Evolutionary conservation across 345 rosid genomes (phyloP).

Genomic region (Brassica rapa): DNA sequence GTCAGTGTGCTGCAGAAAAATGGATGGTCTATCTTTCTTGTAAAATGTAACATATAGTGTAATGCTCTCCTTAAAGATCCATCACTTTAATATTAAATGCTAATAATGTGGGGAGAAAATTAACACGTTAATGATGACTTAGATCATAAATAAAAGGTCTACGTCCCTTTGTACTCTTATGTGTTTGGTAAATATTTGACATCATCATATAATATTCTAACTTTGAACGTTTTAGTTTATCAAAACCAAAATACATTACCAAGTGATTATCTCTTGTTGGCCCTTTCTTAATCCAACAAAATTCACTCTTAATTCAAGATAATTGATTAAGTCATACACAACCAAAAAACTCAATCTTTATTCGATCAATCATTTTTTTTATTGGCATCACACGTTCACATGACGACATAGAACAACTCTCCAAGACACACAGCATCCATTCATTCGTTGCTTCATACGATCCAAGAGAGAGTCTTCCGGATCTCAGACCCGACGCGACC

Average conservation of each 20-base stretch:
- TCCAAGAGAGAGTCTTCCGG: constrained; percentile 40
- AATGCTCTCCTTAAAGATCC: not conserved
- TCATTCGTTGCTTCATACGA: constrained; percentile 30
- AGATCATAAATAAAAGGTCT: not conserved
- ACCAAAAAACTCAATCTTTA: not conserved
- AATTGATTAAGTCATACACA: not conserved
- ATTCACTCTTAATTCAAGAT: not conserved
- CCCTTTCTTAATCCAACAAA: not conserved
- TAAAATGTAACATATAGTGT: too few species aligned
- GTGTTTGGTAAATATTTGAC: not conserved
- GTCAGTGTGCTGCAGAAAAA: not conserved
- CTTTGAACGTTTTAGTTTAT: not conserved
- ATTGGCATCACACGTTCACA: constrained; percentile 30
- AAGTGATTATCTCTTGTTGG: not conserved
- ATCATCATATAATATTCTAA: not conserved
- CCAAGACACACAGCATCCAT: not conserved
- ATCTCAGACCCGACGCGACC: constrained; percentile 39
- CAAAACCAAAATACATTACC: not conserved
- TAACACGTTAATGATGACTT: not conserved
- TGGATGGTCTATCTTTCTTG: not conserved
- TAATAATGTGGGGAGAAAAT: not conserved
- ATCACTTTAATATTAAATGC: not conserved
- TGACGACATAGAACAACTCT: constrained; percentile 19
- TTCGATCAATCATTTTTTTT: constrained; percentile 10
- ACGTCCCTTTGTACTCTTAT: not conserved